These are phyloP conservation scores for Fusarium penzigii DNA, from an alignment of 2,329 filamentous ascomycete genomes.

Conservation along the genomic window DNA sequence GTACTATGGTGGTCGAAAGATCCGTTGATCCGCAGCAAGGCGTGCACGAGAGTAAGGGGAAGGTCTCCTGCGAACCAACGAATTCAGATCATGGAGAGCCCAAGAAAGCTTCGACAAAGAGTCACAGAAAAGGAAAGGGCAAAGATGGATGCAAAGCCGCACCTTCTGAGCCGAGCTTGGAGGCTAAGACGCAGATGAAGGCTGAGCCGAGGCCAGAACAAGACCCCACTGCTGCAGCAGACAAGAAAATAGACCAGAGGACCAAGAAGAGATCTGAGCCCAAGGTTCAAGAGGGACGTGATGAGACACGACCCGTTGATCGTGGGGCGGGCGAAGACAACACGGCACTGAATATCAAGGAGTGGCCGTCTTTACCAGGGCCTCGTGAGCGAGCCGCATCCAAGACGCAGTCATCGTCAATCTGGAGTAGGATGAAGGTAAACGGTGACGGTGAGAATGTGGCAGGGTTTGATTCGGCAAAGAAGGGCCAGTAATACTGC, in stretches of 20 bases:
- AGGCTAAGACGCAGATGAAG: background rate
- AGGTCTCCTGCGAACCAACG: background rate
- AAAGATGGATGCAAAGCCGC: background rate
- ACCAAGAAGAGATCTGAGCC: constrained; percentile 1
- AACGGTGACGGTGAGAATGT: background rate
- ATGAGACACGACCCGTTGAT: constrained; percentile 4
- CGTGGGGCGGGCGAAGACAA: constrained; percentile 3
- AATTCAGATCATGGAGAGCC: constrained; percentile 1
- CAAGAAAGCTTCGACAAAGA: constrained; percentile 17
- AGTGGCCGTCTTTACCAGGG: constrained; percentile 29
- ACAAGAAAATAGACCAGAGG: constrained; percentile 9
- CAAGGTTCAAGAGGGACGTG: constrained; percentile 5
- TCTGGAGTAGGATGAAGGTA: constrained; percentile 21
- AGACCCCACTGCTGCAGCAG: background rate
- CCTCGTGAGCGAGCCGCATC: constrained; percentile 27
- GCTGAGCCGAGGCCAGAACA: background rate
- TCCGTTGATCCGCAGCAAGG: constrained; percentile 3
- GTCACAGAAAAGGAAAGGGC: constrained; percentile 19
- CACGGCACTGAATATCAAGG: constrained; percentile 19
- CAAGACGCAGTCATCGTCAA: constrained; percentile 19
- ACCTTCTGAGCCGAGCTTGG: background rate
- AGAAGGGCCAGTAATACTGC: constrained; percentile 5
- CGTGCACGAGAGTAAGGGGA: constrained; percentile 1
- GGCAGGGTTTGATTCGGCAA: constrained; percentile 9
- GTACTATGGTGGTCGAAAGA: background rate